phyloP scores from a whole-genome alignment of 169 alveolate genomes.

The Eimeria praecox region DNA sequence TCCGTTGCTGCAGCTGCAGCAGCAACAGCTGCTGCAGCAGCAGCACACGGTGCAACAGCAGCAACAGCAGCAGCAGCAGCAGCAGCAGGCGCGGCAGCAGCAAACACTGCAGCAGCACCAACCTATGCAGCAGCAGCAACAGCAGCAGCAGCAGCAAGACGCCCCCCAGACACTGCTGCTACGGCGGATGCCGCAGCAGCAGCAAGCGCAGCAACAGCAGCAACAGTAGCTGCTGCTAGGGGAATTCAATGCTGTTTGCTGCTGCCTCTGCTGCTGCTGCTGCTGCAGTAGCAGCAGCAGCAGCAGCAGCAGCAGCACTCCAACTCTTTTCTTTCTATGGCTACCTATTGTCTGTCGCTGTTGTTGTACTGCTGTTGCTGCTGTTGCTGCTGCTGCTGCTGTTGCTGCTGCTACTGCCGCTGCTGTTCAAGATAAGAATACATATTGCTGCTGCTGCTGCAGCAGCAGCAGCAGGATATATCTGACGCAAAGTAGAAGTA shows the following conservation, averaged over 20 bases:
- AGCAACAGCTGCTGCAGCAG: slow-evolving; percentile 41
- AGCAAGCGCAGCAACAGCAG: slow-evolving; percentile 28
- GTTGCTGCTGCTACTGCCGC: neutral
- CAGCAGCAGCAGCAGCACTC: neutral
- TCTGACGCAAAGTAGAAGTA: no score
- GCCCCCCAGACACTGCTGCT: neutral
- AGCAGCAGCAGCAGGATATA: slow-evolving; percentile 4
- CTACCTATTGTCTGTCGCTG: neutral
- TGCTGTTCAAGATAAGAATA: neutral
- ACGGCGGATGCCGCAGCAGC: slow-evolving; percentile 4
- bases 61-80: neutral
- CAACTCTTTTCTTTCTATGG: neutral
- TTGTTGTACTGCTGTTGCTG: neutral
- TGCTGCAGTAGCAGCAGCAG: neutral
- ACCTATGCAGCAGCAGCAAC: slow-evolving; percentile 26
- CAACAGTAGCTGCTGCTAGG: neutral
- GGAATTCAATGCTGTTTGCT: no score
- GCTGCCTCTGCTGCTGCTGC: neutral
- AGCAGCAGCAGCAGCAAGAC: slow-evolving; percentile 34
- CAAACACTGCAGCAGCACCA: slow-evolving; percentile 7
- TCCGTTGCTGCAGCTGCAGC: slow-evolving; percentile 32
- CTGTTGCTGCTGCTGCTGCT: neutral
- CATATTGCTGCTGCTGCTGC: slow-evolving; percentile 19
- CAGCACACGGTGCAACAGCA: slow-evolving; percentile 26
- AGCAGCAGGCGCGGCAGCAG: slow-evolving; percentile 17